Conservation (phyloP, 2,329 filamentous ascomycete genomes). For the Beauveria pseudobassiana region DNA sequence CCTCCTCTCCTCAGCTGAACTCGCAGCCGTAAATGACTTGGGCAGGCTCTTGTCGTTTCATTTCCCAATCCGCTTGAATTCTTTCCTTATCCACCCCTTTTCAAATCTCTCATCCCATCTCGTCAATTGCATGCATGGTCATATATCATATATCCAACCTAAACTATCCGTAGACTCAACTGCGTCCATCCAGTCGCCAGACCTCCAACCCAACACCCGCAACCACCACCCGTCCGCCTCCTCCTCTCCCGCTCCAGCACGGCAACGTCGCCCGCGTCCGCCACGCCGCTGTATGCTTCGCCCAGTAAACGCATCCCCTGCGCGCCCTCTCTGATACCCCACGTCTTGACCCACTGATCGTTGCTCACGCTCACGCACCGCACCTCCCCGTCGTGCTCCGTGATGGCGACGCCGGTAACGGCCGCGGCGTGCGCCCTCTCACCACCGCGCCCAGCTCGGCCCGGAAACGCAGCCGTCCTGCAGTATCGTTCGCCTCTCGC, state of each 20-base stretch:
- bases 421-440: slow-evolving; percentile 63
- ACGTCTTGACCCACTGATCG: slow-evolving; percentile 53
- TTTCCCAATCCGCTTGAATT: too few species aligned
- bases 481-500: slow-evolving; percentile 1
- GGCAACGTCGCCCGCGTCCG: slow-evolving; percentile 49
- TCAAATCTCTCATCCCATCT: too few species aligned
- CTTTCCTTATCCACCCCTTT: too few species aligned
- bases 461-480: neutral
- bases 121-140: neutral
- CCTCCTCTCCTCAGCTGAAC: too few species aligned
- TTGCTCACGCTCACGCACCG: slow-evolving; percentile 45
- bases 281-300: slow-evolving; percentile 50
- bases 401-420: slow-evolving; percentile 49
- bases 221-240: slow-evolving; percentile 25
- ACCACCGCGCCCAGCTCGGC: slow-evolving; percentile 23
- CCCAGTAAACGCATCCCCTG: slow-evolving; percentile 33
- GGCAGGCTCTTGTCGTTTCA: too few species aligned
- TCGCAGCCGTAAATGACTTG: too few species aligned
- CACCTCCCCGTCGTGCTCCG: slow-evolving; percentile 18
- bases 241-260: slow-evolving; percentile 20
- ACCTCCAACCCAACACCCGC: slow-evolving; percentile 41
- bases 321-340: slow-evolving; percentile 30
- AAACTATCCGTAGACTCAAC: too few species aligned
- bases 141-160: too few species aligned
- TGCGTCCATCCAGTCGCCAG: slow-evolving; percentile 23